Conservation (phyloP, 2,329 filamentous ascomycete genomes). For the Torrubiella hemipterigena region DNA sequence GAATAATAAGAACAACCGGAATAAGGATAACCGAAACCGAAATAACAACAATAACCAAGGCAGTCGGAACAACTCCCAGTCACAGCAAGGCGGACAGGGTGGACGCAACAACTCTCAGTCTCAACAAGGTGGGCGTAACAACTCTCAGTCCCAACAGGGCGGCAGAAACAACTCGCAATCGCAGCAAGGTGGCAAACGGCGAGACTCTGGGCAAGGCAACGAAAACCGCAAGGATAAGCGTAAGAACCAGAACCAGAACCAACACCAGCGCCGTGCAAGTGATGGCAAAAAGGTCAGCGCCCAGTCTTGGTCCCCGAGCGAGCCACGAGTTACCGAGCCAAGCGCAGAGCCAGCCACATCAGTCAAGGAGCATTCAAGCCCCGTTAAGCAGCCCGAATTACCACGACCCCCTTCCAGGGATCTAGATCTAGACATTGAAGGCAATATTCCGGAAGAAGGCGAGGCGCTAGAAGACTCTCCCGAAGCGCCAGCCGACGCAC, state of each 20-base stretch:
- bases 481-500: too few relatives aligned
- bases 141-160: slow-evolving; percentile 1
- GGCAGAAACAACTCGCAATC: not conserved
- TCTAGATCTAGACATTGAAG: too few relatives aligned
- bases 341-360: too few relatives aligned
- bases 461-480: too few relatives aligned
- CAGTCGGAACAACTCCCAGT: not conserved
- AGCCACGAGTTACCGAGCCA: too few relatives aligned
- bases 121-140: not conserved
- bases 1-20: slow-evolving; percentile 3
- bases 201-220: slow-evolving; percentile 1
- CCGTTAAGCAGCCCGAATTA: too few relatives aligned
- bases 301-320: too few relatives aligned
- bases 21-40: slow-evolving; percentile 1
- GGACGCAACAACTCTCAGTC: not conserved
- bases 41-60: slow-evolving; percentile 4
- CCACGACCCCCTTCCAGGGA: too few relatives aligned
- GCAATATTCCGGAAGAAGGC: too few relatives aligned
- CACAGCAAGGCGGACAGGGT: not conserved
- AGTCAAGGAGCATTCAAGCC: too few relatives aligned
- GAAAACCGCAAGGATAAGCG: slow-evolving; percentile 1
- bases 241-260: not conserved
- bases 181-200: not conserved
- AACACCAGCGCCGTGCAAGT: too few relatives aligned
- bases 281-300: too few relatives aligned